Conservation (phyloP, 73 alveolate species). For the Paramecium sexaurelia region DNA sequence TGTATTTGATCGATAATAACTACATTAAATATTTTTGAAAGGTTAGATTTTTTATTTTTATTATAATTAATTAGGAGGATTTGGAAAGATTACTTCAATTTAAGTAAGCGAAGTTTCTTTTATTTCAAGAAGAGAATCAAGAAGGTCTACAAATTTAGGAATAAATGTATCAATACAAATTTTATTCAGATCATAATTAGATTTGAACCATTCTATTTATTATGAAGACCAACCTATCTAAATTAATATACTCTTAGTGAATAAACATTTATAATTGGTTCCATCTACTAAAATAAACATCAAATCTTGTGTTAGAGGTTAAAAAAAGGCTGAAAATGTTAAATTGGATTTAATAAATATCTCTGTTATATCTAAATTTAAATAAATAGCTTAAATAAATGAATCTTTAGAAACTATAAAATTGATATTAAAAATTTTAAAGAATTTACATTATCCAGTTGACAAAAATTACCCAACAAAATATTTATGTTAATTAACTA, state of each 20-base stretch:
- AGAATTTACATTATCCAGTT: not conserved
- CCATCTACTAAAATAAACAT: not conserved
- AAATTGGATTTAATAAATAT: not conserved
- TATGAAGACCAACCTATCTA: not conserved
- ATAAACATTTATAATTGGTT: not conserved
- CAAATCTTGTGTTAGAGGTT: not conserved
- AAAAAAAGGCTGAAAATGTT: not conserved
- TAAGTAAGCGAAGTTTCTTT: not conserved
- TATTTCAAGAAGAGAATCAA: not conserved
- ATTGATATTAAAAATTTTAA: not conserved
- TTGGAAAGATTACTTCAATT: not conserved
- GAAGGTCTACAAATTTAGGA: not conserved
- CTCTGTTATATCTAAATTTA: not conserved
- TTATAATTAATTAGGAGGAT: not conserved
- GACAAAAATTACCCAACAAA: not conserved
- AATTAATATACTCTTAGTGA: not conserved
- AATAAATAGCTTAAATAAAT: not conserved
- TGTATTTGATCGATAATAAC: not conserved
- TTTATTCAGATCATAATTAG: not conserved
- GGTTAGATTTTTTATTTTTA: not conserved
- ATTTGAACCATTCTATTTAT: not conserved
- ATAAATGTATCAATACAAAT: not conserved
- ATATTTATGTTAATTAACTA: not conserved
- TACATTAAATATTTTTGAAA: not conserved
- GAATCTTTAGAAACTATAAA: not conserved